Conservation (phyloP, 257 asterid species). For the Phtheirospermum japonicum region DNA sequence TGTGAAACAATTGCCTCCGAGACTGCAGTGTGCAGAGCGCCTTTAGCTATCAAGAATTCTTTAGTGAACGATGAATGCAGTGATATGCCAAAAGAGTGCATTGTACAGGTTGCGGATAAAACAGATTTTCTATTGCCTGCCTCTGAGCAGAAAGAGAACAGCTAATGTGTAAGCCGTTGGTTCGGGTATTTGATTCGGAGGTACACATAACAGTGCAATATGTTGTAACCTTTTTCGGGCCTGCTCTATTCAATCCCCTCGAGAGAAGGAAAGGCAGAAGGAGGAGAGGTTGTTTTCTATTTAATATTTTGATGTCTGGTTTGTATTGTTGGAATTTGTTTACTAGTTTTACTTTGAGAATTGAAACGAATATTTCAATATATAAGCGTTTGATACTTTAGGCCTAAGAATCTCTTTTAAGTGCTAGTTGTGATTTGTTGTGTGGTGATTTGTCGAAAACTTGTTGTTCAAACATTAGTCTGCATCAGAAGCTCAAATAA, state of each 20-base stretch:
- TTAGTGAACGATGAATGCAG: slow-evolving; percentile 21
- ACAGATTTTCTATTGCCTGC: slow-evolving; percentile 27
- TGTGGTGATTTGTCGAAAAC: not conserved
- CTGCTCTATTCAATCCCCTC: slow-evolving; percentile 2
- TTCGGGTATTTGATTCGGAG: slow-evolving; percentile 3
- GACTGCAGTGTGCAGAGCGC: slow-evolving; percentile 34
- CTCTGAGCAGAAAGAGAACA: slow-evolving; percentile 41
- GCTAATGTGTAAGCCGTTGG: not conserved
- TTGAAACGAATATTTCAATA: not conserved
- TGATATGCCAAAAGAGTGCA: slow-evolving; percentile 31
- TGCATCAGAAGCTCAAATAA: too few relatives aligned
- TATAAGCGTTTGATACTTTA: not conserved
- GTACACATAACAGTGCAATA: slow-evolving; percentile 4
- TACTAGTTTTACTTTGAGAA: not conserved
- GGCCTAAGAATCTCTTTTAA: not conserved
- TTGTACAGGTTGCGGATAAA: slow-evolving; percentile 27
- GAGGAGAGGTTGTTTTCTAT: slow-evolving; percentile 7
- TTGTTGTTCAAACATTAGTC: not conserved
- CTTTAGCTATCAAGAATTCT: slow-evolving; percentile 42
- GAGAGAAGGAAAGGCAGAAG: not conserved
- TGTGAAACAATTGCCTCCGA: slow-evolving; percentile 21
- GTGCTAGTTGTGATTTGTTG: not conserved
- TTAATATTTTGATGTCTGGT: not conserved
- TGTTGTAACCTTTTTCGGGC: too few relatives aligned
- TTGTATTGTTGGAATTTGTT: slow-evolving; percentile 16